Evolutionary conservation across 2,329 filamentous ascomycete genomes (phyloP), one percentile per base, ranked within the genome.

Genomic region (Pestalotiopsis sp.): DNA sequence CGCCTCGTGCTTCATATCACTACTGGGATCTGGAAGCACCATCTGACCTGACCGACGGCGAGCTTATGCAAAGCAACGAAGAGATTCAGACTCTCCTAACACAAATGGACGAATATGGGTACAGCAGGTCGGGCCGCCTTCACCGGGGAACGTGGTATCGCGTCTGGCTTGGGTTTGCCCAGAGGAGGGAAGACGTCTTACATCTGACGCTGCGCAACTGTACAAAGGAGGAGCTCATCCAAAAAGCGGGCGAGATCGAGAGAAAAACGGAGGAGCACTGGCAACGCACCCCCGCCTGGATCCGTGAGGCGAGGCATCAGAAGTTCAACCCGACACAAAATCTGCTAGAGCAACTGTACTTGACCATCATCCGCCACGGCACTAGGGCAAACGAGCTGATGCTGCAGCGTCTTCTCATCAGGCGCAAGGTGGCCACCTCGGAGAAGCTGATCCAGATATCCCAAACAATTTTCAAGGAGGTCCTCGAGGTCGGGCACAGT

Each of bases 171-270:
- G 71, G 71, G 5, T 75, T 76, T 27, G 71, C 74, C 17, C 72
- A 71, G 0, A 66, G 65, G 4, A 73, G 78, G n/a, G 79, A 80
- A 70, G 78, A 80, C n/a, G 74, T 80, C 23, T 72, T 80, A 66
- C 78, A 80, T 68, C 71, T 80, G 36, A 75, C 78, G 3, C 66
- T 80, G 1, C 74, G 74, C 2, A 69, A 74, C 11, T 78, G 79
- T 58, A 76, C 74, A 1, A 71, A 72, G 31, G 77, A 80, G 17
- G 78, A 80, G 67, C 72, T 77, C 14, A 67, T 76, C 4, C 71
- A 63, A 0, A 75, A 73, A 27, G 75, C 74, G 1, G 72, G 73
- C 25, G 66, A 69, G 25, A 77, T 78, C 9, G 71, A 74, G 61
- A 62, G 69, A 31, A 72, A 70, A 61, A 71, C 68, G 9, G 65